A percentile compares a stretch with the other conserved stretches of the same genome.
Evolutionary conservation across 306 rosid genomes (phyloP).

Genomic region (Sindora glabra): DNA sequence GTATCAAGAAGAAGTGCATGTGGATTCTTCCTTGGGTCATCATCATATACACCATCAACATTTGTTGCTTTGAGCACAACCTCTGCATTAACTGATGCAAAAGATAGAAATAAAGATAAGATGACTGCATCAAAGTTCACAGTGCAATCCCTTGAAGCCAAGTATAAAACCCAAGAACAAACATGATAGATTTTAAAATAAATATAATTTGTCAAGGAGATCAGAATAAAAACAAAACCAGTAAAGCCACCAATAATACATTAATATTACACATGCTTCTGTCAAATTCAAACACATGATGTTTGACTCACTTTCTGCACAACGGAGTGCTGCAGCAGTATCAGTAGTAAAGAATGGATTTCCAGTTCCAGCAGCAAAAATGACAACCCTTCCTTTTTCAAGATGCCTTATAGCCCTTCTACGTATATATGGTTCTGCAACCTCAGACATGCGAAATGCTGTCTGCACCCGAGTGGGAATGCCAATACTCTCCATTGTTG

Average conservation of each 20-base stretch:
- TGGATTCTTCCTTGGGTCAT: slow-evolving; percentile 69
- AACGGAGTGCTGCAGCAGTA: slow-evolving; percentile 94
- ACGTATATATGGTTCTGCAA: slow-evolving; percentile 96
- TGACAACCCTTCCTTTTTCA: slow-evolving; percentile 96
- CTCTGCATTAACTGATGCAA: slow-evolving; percentile 80
- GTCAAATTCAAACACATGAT: background rate
- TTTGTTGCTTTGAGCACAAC: slow-evolving; percentile 96
- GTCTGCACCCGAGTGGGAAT: slow-evolving; percentile 99
- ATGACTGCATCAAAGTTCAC: background rate
- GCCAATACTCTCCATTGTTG: slow-evolving; percentile 99
- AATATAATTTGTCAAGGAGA: background rate
- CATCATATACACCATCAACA: slow-evolving; percentile 83
- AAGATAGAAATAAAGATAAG: slow-evolving; percentile 2
- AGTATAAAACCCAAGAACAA: background rate
- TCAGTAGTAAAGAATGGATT: slow-evolving; percentile 97
- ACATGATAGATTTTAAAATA: background rate
- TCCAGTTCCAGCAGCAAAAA: slow-evolving; percentile 98
- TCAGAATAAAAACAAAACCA: background rate
- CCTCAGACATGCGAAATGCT: slow-evolving; percentile 96
- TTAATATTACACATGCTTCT: background rate
- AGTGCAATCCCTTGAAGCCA: background rate
- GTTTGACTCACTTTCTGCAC: slow-evolving; percentile 84
- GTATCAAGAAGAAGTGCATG: slow-evolving; percentile 73
- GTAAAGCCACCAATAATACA: background rate
- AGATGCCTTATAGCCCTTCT: slow-evolving; percentile 94